Evolutionary conservation across 2,329 filamentous ascomycete genomes (phyloP), one percentile per base, ranked within the genome.

Genomic region (Beauveria medogensis): DNA sequence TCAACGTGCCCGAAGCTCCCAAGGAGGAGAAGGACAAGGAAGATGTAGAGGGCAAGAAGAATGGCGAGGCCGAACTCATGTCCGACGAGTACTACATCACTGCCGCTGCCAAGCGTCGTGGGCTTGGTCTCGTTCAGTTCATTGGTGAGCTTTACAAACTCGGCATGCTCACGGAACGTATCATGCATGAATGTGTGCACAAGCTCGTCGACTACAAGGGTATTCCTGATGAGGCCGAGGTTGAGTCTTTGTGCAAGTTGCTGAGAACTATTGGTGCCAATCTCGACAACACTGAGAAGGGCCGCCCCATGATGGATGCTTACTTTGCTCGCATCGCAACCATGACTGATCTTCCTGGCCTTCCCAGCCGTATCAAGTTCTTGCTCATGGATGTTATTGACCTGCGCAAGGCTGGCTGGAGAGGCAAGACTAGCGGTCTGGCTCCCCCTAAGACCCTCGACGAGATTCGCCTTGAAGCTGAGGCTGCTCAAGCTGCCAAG

Each of bases 91-190:
- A 99, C 79, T 99, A 99, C 74, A 78, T 86, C 65, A 93, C 91
- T 46, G 93, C 92, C 55, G 92, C 93, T 62, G 92, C 92, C 70
- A 99, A 99, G 82, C 88, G 94, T 77, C 90, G 92, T 75, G 94
- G 94, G 78, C 89, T 99, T 65, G 94, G 94, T 87, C 85, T 99
- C 24, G 93, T 99, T 65, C 93, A 97, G 77, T 99, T 99, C 78
- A 99, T 99, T 72, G 94, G 94, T 80, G 94, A 99, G 78, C 85
- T 99, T 51, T 99, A 96, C 85, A 99, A 97, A 82, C 86, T 99
- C 63, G 88, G 89, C 73, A 99, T 99, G 94, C 84, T 99, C 75
- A 99, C 94, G 64, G 91, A 97, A 75, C 90, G 93, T 74, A 99
- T 99, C 77, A 99, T 99, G 94, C 93, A 99, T 80, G 91, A 97